phyloP scores from a whole-genome alignment of 1,284 basidiomycete species.

The Ceratobasidium sp. region DNA sequence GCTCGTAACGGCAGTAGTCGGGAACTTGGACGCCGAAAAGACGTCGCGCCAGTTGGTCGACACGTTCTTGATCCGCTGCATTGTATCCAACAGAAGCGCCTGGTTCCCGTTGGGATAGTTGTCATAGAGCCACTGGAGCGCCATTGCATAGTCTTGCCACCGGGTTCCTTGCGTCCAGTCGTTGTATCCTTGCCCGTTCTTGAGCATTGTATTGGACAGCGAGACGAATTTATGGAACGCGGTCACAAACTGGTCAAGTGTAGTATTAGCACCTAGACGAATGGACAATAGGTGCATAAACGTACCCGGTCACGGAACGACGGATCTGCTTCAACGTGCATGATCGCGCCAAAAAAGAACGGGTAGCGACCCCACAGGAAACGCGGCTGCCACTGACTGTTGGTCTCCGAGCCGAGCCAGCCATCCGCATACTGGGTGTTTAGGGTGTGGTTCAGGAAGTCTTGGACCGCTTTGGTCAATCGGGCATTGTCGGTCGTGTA shows the following conservation, averaged over 20 bases:
- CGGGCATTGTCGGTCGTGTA: conserved; percentile 35
- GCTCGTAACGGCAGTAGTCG: conserved; percentile 12
- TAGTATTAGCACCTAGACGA: not conserved
- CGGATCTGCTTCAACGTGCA: conserved; percentile 35
- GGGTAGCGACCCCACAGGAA: conserved; percentile 36
- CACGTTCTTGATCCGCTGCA: conserved; percentile 36
- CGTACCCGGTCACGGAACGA: conserved; percentile 20
- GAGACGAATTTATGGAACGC: conserved; percentile 41
- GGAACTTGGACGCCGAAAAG: conserved; percentile 31
- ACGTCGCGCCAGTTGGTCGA: conserved; percentile 3
- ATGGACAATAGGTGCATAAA: not conserved
- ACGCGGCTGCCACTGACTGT: conserved; percentile 30
- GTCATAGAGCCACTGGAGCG: conserved; percentile 38
- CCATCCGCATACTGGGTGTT: conserved; percentile 32
- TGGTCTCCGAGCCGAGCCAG: conserved; percentile 28
- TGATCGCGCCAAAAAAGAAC: conserved; percentile 40
- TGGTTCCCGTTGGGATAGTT: conserved; percentile 17
- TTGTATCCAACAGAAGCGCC: conserved; percentile 27
- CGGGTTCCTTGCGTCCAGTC: conserved; percentile 37
- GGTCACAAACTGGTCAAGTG: conserved; percentile 24
- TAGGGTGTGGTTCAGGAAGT: conserved; percentile 22
- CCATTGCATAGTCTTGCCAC: conserved; percentile 38
- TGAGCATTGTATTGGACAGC: conserved; percentile 36
- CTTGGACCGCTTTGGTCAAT: conserved; percentile 23
- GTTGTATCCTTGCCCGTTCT: conserved; percentile 18